Evolutionary conservation across 805 yeast species (phyloP).

Genomic region (Gaillardinia entomophila): DNA sequence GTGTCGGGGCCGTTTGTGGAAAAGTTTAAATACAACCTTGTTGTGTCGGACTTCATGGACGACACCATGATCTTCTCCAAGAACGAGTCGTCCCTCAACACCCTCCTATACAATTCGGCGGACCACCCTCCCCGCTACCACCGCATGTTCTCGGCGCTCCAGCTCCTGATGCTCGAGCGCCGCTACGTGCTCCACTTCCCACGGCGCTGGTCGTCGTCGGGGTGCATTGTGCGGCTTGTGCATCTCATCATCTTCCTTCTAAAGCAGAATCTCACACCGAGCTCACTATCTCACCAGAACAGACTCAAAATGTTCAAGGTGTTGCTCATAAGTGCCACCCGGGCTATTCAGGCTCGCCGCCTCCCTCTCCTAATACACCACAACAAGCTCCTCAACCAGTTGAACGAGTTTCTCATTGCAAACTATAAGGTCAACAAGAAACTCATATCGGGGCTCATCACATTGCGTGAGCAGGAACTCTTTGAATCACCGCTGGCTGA

Average conservation of each 20-base stretch:
- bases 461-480: constrained; percentile 25
- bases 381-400: constrained; percentile 14
- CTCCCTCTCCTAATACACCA: constrained; percentile 17
- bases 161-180: constrained; percentile 9
- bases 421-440: constrained; percentile 34
- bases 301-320: constrained; percentile 24
- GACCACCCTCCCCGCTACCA: constrained; percentile 1
- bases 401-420: constrained; percentile 23
- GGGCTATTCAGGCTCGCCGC: constrained; percentile 19
- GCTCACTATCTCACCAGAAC: constrained; percentile 4
- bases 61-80: constrained; percentile 38
- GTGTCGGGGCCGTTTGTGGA: constrained; percentile 26
- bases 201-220: too few relatives aligned
- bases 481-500: constrained; percentile 7
- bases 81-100: constrained; percentile 29
- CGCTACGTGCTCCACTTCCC: constrained; percentile 6
- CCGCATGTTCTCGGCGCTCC: constrained; percentile 1
- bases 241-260: constrained; percentile 22
- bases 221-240: constrained; percentile 16
- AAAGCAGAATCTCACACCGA: constrained; percentile 11
- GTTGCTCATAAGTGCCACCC: constrained; percentile 22
- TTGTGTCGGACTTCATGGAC: constrained; percentile 33
- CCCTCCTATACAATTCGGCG: constrained; percentile 5
- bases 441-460: constrained; percentile 25
- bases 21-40: constrained; percentile 34